Evolutionary conservation across 2,329 filamentous ascomycete genomes (phyloP).

Genomic region (Neonectria faginata): DNA sequence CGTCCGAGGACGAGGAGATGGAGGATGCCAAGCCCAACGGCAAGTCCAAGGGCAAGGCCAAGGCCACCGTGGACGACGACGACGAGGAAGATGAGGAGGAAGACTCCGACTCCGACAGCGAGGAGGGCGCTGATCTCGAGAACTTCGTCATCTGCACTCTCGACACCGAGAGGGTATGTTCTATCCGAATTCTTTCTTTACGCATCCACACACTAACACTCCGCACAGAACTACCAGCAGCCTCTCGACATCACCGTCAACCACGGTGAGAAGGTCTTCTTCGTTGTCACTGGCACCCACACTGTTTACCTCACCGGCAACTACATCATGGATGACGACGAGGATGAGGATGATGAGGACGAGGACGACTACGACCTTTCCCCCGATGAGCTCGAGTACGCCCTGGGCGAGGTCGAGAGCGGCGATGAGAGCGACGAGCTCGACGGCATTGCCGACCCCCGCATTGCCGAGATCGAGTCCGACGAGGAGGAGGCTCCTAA

Average conservation of each 20-base stretch:
- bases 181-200: neutral
- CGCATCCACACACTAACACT: constrained; percentile 42
- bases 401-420: constrained; percentile 78
- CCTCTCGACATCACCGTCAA: constrained; percentile 91
- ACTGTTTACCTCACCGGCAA: constrained; percentile 94
- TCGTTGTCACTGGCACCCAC: constrained; percentile 90
- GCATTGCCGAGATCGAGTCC: constrained; percentile 82
- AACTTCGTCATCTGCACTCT: constrained; percentile 96
- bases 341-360: constrained; percentile 72
- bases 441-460: constrained; percentile 81
- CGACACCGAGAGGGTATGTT: constrained; percentile 86
- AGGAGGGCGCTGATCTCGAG: constrained; percentile 76
- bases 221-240: constrained; percentile 87
- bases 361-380: constrained; percentile 85
- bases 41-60: constrained; percentile 73
- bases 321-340: constrained; percentile 82
- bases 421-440: constrained; percentile 81
- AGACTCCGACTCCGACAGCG: constrained; percentile 73
- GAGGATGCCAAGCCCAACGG: constrained; percentile 73
- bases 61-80: constrained; percentile 71
- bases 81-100: constrained; percentile 68
- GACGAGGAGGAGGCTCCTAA: constrained; percentile 79
- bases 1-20: constrained; percentile 78
- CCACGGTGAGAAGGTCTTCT: constrained; percentile 91
- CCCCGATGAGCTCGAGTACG: constrained; percentile 81